A percentile compares a stretch with the other conserved stretches of the same genome.
These are phyloP conservation scores for Colletotrichum liaoningense DNA, from an alignment of 2,329 filamentous ascomycete genomes.

Conservation along the genomic window DNA sequence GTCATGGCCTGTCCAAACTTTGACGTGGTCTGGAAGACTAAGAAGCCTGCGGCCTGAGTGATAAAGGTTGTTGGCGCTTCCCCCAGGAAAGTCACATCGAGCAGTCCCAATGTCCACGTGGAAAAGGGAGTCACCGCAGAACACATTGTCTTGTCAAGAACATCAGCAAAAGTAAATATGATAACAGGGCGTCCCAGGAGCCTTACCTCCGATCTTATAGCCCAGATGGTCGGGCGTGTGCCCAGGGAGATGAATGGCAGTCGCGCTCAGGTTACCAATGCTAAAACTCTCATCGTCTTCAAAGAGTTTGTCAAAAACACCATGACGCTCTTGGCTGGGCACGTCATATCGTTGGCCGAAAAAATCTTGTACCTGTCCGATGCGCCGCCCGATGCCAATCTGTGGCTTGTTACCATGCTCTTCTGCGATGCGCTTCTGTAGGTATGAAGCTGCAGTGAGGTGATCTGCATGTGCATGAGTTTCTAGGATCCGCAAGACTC, in stretches of 20 bases:
- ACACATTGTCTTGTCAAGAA: slow-evolving; percentile 53
- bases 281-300: slow-evolving; percentile 64
- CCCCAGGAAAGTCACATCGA: slow-evolving; percentile 66
- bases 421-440: slow-evolving; percentile 57
- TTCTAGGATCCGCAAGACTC: slow-evolving; percentile 65
- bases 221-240: slow-evolving; percentile 72
- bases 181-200: background rate
- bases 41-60: slow-evolving; percentile 56
- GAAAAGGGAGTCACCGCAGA: slow-evolving; percentile 66
- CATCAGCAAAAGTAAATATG: slow-evolving; percentile 1
- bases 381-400: slow-evolving; percentile 67
- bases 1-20: slow-evolving; percentile 67
- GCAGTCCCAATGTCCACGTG: slow-evolving; percentile 63
- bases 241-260: slow-evolving; percentile 66
- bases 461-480: slow-evolving; percentile 73
- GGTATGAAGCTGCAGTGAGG: slow-evolving; percentile 67
- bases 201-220: slow-evolving; percentile 62
- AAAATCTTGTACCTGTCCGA: slow-evolving; percentile 60
- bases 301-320: slow-evolving; percentile 64
- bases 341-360: slow-evolving; percentile 64
- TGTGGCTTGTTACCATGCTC: slow-evolving; percentile 49
- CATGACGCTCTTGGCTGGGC: slow-evolving; percentile 51
- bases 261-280: slow-evolving; percentile 58
- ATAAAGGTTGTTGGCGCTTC: slow-evolving; percentile 56
- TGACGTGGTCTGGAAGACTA: slow-evolving; percentile 53